Evolutionary conservation across 2,329 filamentous ascomycete genomes (phyloP).

Genomic region (Sphaceloma murrayae): DNA sequence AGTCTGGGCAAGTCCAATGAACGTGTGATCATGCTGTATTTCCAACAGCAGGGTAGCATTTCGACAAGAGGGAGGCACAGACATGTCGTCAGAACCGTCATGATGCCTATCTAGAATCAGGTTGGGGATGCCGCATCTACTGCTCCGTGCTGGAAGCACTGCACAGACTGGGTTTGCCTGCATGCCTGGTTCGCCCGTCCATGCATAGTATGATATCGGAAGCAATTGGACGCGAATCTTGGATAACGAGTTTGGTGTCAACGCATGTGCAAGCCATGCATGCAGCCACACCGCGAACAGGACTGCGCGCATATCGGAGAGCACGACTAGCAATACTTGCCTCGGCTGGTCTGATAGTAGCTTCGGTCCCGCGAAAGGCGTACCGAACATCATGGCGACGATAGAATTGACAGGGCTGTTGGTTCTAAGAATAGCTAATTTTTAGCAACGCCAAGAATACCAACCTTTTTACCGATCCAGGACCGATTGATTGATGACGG

Average conservation of each 20-base stretch:
- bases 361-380: too few species aligned
- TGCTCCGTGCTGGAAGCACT: conserved; percentile 7
- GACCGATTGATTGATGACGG: background rate
- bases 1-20: too few species aligned
- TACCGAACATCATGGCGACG: conserved; percentile 3
- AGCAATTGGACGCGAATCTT: too few species aligned
- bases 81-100: background rate
- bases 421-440: conserved; percentile 10
- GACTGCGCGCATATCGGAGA: too few species aligned
- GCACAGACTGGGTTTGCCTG: conserved; percentile 13
- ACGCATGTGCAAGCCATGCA: too few species aligned
- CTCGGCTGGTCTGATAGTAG: conserved; percentile 10
- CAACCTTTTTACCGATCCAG: conserved; percentile 4
- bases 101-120: background rate
- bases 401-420: conserved; percentile 6
- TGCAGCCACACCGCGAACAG: too few species aligned
- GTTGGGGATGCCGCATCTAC: background rate
- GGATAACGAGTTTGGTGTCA: too few species aligned
- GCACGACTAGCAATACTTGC: background rate
- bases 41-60: background rate
- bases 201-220: too few species aligned
- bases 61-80: conserved; percentile 1
- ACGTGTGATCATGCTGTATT: conserved; percentile 2
- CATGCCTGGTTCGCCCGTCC: background rate
- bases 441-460: conserved; percentile 3